Base-by-base conservation (phyloP, 1,284 basidiomycete species). In the Schizophyllum amplum region DNA sequence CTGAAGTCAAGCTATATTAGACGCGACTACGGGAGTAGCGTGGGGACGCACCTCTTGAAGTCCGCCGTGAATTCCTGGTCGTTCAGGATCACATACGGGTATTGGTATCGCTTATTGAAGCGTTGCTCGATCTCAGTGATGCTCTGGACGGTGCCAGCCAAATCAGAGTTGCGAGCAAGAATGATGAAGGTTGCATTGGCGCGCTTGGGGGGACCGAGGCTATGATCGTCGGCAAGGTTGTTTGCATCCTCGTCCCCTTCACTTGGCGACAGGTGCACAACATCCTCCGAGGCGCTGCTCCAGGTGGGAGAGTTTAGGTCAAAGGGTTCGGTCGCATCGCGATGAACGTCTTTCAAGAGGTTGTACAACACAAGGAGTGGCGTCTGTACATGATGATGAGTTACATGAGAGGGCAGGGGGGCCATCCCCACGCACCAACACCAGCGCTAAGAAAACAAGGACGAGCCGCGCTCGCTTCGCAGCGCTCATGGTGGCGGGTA, bases 171-270 rank as follows among this genome's bases (percentile, higher is more conserved):
- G 33, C 79, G 68, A 1, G 78, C 77, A 60, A 82, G 69, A 7
- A 80, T 69, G 22, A 81, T 78, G 61, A 80, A 79, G 1, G 73
- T 74, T 4, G 79, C 79, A 58, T 79, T 80, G 9, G 77, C 79
- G 21, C 49, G 59, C 51, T 24, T 4, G 48, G 48, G 24, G 11
- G 13, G 21, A 11, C 4, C 48, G 48, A 3, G 13, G 13, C 2
- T 9, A 42, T 9, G 33, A 17, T 13, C 7, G 7, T 42, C 3
- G 33, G n/a, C n/a, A n/a, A n/a, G n/a, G n/a, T n/a, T n/a, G n/a
- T n/a, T n/a, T n/a, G n/a, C n/a, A n/a, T n/a, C n/a, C n/a, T n/a
- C n/a, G n/a, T n/a, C n/a, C n/a, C n/a, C n/a, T n/a, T n/a, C n/a
- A n/a, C n/a, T n/a, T n/a, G n/a, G n/a, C n/a, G n/a, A n/a, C n/a